A percentile compares a stretch with the other conserved stretches of the same genome.
Evolutionary conservation across 257 asterid species (phyloP).

Genomic region (Handroanthus guayacan): DNA sequence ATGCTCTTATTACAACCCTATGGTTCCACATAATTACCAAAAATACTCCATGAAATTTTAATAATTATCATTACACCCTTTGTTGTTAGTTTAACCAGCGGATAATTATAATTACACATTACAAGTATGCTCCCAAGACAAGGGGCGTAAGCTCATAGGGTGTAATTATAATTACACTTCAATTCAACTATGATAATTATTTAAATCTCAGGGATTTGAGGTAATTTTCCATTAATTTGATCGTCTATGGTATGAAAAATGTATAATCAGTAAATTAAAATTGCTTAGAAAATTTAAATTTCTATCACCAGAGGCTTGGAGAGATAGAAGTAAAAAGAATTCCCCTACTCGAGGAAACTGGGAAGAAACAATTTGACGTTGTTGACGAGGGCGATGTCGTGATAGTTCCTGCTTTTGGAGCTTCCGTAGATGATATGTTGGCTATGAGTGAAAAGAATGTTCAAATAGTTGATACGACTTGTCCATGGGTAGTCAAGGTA

Average conservation of each 20-base stretch:
- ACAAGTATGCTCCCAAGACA: too few species aligned
- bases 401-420: slow-evolving; percentile 96
- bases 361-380: slow-evolving; percentile 71
- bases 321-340: slow-evolving; percentile 74
- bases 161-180: too few species aligned
- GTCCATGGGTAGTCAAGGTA: slow-evolving; percentile 99
- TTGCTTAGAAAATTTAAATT: slow-evolving; percentile 17
- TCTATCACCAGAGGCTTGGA: slow-evolving; percentile 66
- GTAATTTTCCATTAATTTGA: background rate
- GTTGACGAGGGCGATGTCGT: slow-evolving; percentile 88
- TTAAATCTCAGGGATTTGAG: too few species aligned
- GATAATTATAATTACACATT: too few species aligned
- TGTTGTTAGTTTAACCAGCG: too few species aligned
- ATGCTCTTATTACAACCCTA: too few species aligned
- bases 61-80: too few species aligned
- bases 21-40: too few species aligned
- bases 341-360: slow-evolving; percentile 53
- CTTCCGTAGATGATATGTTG: slow-evolving; percentile 91
- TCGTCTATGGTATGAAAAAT: slow-evolving; percentile 24
- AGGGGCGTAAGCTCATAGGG: too few species aligned
- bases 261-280: background rate
- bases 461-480: slow-evolving; percentile 96
- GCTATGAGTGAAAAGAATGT: slow-evolving; percentile 82
- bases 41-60: too few species aligned
- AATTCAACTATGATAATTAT: too few species aligned